Evolutionary conservation across 345 rosid species (phyloP), one percentile per base, ranked within the genome.

Genomic region (Lepidium sativum): DNA sequence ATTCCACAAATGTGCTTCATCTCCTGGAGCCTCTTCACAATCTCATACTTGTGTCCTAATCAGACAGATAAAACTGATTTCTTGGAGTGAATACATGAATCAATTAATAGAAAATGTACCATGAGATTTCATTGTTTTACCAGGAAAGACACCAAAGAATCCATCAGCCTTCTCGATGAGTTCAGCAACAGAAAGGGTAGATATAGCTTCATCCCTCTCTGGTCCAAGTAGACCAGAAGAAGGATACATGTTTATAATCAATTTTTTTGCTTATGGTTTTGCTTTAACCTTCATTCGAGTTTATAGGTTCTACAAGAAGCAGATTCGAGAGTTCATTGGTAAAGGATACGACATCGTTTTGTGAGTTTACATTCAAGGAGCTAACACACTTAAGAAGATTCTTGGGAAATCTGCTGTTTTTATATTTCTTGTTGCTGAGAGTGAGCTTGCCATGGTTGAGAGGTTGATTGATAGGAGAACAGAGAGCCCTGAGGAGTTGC

Each of bases 191-290:
- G 85, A 83, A 34, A 88, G 78, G 27, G 71, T 43, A 42, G 83
- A 76, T 53, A 88, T 58, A 1, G 77, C 29, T 17, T 73, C 87
- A 52, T 83, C 89, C 61, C 77, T 83, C 34, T 75, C 62, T 47
- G 84, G 75, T 27, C 97, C 97, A 43, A 91, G 86, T 43, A 91
- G 88, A 32, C 91, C 86, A 6, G 97, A 88, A 51, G 96, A 91
- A n/a, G 97, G 96, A 68, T 91, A 88, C 97, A 91, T 91, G 72
- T 91, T n/a, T n/a, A n/a, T n/a, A n/a, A n/a, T n/a, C n/a, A n/a
- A n/a, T n/a, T n/a, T n/a, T n/a, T n/a, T n/a, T n/a, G n/a, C n/a
- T n/a, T n/a, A n/a, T n/a, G n/a, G n/a, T n/a, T n/a, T n/a, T n/a
- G n/a, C n/a, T n/a, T n/a, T n/a, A n/a, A n/a, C n/a, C n/a, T n/a